Base-by-base conservation (phyloP, 1,284 basidiomycete species). In the Pholiota adiposa region DNA sequence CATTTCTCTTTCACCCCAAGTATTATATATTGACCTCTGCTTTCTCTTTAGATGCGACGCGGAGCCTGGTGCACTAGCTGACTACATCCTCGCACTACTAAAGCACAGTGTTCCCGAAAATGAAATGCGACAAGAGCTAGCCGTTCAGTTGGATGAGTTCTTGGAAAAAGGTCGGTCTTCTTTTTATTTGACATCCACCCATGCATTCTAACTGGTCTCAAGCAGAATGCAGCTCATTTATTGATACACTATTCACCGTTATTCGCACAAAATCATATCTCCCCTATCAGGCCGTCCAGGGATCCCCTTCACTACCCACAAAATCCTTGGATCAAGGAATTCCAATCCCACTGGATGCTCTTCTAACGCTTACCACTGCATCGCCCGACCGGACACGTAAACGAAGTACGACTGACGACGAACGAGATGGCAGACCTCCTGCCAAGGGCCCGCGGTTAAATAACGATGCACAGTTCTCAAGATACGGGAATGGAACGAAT, bases 1-100 rank as follows among this genome's bases (percentile, higher is more conserved):
- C n/a, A n/a, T n/a, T n/a, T n/a, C n/a, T n/a, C n/a, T n/a, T n/a
- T n/a, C n/a, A n/a, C n/a, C n/a, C n/a, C n/a, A n/a, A n/a, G n/a
- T n/a, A n/a, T n/a, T n/a, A n/a, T n/a, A n/a, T n/a, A 63, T 60
- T 54, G 54, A 63, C 67, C 58, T 58, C 25, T 54, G n/a, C 46
- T 41, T 41, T 59, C 63, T 29, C 48, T 57, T 14, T 70, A 97
- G 95, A 81, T 97, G 94, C 72, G 96, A 98, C 74, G 96, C 96
- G 55, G 96, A 98, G 73, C 96, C 96, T 23, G 89, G 90, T 33
- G 94, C 96, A 19, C 86, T 98, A 53, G 90, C 94, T 12, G 95
- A 98, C 73, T 98, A 98, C 73, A 91, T 98, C 66, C 85, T 97
- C 51, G 96, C 96, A n/a, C 80, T 98, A 54, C 79, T 98, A 59